Evolutionary conservation across 192 early-diverging fungal genomes (phyloP).

Genomic region (Coemansia sp.): DNA sequence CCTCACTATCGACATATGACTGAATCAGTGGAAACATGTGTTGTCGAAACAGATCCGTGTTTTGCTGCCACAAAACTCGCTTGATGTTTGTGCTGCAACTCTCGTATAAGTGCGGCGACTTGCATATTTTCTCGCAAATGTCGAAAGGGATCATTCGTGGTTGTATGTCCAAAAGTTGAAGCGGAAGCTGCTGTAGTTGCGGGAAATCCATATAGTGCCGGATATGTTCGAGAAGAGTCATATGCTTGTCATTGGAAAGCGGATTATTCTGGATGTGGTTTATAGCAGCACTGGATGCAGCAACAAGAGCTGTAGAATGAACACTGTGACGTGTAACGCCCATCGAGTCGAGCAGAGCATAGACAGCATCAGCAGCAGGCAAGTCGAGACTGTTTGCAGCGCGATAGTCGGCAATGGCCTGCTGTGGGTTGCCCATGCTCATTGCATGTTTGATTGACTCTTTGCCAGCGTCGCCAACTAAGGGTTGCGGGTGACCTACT

Average conservation of each 20-base stretch:
- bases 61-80: conserved; percentile 35
- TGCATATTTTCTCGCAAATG: conserved; percentile 20
- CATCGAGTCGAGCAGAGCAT: conserved; percentile 37
- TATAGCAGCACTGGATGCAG: conserved; percentile 20
- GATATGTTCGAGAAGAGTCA: conserved; percentile 20
- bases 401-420: conserved; percentile 29
- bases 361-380: conserved; percentile 34
- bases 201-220: conserved; percentile 24
- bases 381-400: conserved; percentile 26
- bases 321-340: conserved; percentile 25
- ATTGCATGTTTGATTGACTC: conserved; percentile 41
- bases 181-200: conserved; percentile 33
- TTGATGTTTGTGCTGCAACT: conserved; percentile 32
- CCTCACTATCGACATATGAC: conserved; percentile 8
- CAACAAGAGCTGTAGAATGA: conserved; percentile 26
- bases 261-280: conserved; percentile 20
- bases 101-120: conserved; percentile 20
- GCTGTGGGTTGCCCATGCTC: conserved; percentile 32
- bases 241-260: conserved; percentile 24
- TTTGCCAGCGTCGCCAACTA: conserved; percentile 23
- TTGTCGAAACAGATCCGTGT: conserved; percentile 20
- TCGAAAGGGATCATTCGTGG: conserved; percentile 27
- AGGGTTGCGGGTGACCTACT: not conserved
- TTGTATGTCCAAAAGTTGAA: conserved; percentile 29
- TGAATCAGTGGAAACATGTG: conserved; percentile 35